A percentile compares a stretch with the other conserved stretches of the same genome.
phyloP scores from a whole-genome alignment of 768 basidiomycete species.

The Rhodotorula sphaerocarpa region DNA sequence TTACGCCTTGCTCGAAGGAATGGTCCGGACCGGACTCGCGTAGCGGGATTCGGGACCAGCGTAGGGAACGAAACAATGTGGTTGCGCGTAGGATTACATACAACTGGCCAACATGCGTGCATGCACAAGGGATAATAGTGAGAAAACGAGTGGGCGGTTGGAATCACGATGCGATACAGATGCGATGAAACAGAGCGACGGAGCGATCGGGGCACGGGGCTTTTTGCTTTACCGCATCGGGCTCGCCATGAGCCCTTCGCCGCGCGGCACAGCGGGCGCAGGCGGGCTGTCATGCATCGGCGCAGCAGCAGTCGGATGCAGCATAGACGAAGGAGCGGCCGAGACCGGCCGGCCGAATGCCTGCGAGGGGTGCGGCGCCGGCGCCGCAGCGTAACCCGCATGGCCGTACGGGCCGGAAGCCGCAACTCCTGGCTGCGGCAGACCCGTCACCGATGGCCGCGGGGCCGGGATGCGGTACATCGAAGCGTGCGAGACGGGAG shows the following conservation, averaged over 20 bases:
- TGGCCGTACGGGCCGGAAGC: too few relatives aligned
- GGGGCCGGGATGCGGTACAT: too few relatives aligned
- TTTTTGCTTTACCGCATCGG: slow-evolving; percentile 17
- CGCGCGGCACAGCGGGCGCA: background rate
- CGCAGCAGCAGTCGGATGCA: too few relatives aligned
- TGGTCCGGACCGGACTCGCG: background rate
- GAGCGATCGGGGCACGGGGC: too few relatives aligned
- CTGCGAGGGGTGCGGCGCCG: background rate
- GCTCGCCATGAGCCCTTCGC: slow-evolving; percentile 28
- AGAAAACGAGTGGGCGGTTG: background rate
- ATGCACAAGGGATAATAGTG: background rate
- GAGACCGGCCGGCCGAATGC: too few relatives aligned
- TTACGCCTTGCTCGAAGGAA: slow-evolving; percentile 26
- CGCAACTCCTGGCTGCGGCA: too few relatives aligned
- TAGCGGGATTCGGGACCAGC: too few relatives aligned
- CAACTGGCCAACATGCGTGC: too few relatives aligned
- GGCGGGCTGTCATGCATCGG: background rate
- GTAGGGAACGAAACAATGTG: background rate
- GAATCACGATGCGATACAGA: background rate
- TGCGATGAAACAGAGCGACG: background rate
- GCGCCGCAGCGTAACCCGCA: background rate
- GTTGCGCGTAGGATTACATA: too few relatives aligned
- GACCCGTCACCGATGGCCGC: too few relatives aligned
- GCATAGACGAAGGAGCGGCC: too few relatives aligned
- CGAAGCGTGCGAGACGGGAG: too few relatives aligned